These are phyloP conservation scores for Erigeron philadelphicus DNA, from an alignment of 140 eudicot species.

Conservation along the genomic window DNA sequence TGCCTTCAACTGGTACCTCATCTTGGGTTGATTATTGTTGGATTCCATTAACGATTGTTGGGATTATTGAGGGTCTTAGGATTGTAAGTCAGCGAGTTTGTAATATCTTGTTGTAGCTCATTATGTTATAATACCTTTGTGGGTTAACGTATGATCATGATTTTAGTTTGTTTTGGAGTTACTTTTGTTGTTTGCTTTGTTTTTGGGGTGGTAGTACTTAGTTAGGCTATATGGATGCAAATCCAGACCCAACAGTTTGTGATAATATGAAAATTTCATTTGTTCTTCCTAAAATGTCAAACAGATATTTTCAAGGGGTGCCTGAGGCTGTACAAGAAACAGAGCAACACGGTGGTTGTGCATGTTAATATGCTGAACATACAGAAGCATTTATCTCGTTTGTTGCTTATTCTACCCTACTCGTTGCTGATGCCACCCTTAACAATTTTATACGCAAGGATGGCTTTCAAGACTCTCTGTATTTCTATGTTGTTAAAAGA, in stretches of 20 bases:
- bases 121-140: not conserved
- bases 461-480: constrained; percentile 23
- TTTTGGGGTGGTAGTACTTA: not conserved
- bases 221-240: not conserved
- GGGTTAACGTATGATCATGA: constrained; percentile 11
- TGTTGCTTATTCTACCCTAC: not conserved
- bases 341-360: constrained; percentile 88
- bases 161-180: not conserved
- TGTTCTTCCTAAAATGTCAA: not conserved
- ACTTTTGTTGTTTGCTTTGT: not conserved
- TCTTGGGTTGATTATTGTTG: not conserved
- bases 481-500: not conserved
- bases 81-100: not conserved
- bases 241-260: not conserved
- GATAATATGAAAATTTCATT: not conserved
- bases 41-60: not conserved
- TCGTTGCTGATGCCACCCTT: constrained; percentile 33
- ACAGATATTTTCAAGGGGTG: constrained; percentile 91
- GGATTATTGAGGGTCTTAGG: not conserved
- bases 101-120: not conserved
- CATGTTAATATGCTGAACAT: constrained; percentile 35
- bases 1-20: not conserved
- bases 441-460: constrained; percentile 31
- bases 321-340: constrained; percentile 76
- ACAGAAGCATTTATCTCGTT: constrained; percentile 1